Conservation (phyloP, 1,284 basidiomycete species). For the Pseudozyma thailandica region DNA sequence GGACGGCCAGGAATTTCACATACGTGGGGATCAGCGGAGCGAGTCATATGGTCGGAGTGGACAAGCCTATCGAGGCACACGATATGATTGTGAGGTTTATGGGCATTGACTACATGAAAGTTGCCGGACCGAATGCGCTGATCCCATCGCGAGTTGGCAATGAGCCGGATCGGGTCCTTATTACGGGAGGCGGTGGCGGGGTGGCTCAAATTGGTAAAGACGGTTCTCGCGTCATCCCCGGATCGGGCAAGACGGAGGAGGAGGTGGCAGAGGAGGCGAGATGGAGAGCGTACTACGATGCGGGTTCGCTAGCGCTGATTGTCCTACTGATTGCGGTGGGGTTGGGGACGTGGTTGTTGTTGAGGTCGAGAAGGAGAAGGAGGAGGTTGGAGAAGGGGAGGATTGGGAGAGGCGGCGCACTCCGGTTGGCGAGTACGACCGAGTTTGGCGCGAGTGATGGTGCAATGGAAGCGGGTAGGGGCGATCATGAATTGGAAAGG, state of each 20-base stretch:
- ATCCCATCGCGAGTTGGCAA: slow-evolving; percentile 80
- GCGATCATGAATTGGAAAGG: slow-evolving; percentile 50
- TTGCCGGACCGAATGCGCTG: slow-evolving; percentile 78
- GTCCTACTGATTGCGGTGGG: slow-evolving; percentile 78
- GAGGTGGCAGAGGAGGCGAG: slow-evolving; percentile 63
- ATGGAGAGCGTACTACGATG: slow-evolving; percentile 72
- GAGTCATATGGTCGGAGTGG: slow-evolving; percentile 78
- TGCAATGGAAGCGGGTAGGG: slow-evolving; percentile 60
- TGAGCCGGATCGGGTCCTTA: slow-evolving; percentile 71
- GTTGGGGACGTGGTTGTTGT: slow-evolving; percentile 81
- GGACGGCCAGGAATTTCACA: slow-evolving; percentile 85
- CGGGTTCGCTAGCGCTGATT: slow-evolving; percentile 84
- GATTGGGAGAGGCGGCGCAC: slow-evolving; percentile 30
- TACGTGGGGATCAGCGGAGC: slow-evolving; percentile 84
- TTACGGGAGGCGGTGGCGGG: slow-evolving; percentile 49
- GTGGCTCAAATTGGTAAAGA: slow-evolving; percentile 33
- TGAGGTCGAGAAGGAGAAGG: slow-evolving; percentile 74
- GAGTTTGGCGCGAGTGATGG: slow-evolving; percentile 14
- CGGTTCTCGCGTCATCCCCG: slow-evolving; percentile 70
- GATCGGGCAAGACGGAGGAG: slow-evolving; percentile 66
- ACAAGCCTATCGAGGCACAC: slow-evolving; percentile 86
- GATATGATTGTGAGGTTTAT: slow-evolving; percentile 83
- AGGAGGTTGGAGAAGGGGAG: slow-evolving; percentile 26
- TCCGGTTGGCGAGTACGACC: slow-evolving; percentile 30
- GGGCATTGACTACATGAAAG: slow-evolving; percentile 79